Evolutionary conservation across 257 asterid species (phyloP), one percentile per base, ranked within the genome.

Genomic region (Echium plantagineum): DNA sequence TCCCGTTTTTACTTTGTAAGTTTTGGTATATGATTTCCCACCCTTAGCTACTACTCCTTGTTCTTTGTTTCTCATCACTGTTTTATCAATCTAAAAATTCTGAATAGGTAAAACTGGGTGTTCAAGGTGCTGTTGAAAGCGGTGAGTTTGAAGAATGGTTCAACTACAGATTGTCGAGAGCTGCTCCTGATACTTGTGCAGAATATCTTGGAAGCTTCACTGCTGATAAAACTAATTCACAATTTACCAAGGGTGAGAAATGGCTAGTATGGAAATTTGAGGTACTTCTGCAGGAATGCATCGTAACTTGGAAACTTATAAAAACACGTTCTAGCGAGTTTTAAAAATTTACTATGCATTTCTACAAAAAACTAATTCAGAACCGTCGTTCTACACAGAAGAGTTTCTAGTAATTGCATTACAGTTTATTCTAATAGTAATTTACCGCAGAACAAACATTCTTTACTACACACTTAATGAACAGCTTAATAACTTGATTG

Each of bases 181-280:
- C 94, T 48, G 98, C 98, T 58, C 95, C 98, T 0, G 97, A 88
- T 66, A 91, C 95, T 1, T 91, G 98, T 59, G 98, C 98, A 1
- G 85, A 89, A 28, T 93, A 85, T 78, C 97, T 93, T 48, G 97
- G 98, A 32, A 93, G 94, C 59, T 88, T 91, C 64, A 51, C 74
- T 17, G 81, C 98, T 20, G 97, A 88, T 65, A 82, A 72, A 80
- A 93, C 95, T 58, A 73, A 77, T 63, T 74, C 82, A 49, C 78
- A 74, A 42, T 88, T 71, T 31, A 76, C 76, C 7, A 91, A 91
- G 96, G 95, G 96, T 64, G 95, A 91, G 96, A 91, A 91, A 84
- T 91, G 98, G 98, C 98, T 91, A 30, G 95, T 88, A 61, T 91
- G 96, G 96, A 88, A 84, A 73, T 88, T 85, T 53, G 98, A 91